Evolutionary conservation across 805 yeast species (phyloP).

Genomic region (Candida suzukii): DNA sequence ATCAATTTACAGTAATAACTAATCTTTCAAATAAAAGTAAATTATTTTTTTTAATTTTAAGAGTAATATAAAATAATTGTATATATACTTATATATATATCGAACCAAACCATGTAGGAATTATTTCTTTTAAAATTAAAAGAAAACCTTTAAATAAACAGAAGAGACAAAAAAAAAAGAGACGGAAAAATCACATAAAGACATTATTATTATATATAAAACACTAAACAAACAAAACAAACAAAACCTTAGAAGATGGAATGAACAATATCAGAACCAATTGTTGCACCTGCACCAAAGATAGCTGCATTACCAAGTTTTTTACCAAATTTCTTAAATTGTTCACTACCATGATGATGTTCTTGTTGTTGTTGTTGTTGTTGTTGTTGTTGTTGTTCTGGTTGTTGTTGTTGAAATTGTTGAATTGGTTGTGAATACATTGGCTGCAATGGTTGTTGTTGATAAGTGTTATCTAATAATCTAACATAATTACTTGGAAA

Average conservation of each 20-base stretch:
- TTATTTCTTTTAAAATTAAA: no score
- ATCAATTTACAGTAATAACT: no score
- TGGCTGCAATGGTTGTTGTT: constrained; percentile 10
- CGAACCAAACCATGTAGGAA: no score
- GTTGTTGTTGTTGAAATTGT: constrained; percentile 7
- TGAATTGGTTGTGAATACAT: constrained; percentile 2
- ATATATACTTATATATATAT: no score
- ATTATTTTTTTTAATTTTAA: no score
- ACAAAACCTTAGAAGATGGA: constrained; percentile 45
- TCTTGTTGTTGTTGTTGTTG: constrained; percentile 12
- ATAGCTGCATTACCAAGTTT: constrained; percentile 93
- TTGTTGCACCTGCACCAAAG: constrained; percentile 96
- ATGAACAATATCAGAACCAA: constrained; percentile 82
- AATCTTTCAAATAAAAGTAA: no score
- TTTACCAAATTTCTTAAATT: constrained; percentile 64
- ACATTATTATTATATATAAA: no score
- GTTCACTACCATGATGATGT: constrained; percentile 6
- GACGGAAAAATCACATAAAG: not conserved
- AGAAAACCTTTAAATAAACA: no score
- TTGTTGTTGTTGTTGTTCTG: constrained; percentile 10
- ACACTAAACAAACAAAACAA: no score
- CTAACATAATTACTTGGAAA: constrained; percentile 87
- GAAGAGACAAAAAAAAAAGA: not conserved
- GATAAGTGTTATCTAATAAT: constrained; percentile 19
- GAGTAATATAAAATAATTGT: no score